Percentiles rank a stretch among this genome's conserved stretches.
Evolutionary conservation across 352 stramenopile species (phyloP).

Genomic region (Globisporangium nodosum): DNA sequence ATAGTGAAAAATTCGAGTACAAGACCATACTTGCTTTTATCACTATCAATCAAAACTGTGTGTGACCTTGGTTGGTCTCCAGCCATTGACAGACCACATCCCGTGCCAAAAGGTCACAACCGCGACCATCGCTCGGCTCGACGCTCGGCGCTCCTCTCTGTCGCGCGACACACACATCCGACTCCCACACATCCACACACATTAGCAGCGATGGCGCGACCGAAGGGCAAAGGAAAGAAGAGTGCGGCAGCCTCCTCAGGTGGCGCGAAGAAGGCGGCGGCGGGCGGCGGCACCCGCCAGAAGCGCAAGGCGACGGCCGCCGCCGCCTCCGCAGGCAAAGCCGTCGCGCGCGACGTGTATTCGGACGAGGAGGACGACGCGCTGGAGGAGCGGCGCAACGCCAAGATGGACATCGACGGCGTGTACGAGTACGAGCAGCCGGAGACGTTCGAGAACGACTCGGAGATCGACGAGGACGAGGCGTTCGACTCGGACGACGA

Average conservation of each 20-base stretch:
- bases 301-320: constrained; percentile 15
- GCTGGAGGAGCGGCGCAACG: constrained; percentile 56
- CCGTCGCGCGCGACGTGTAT: constrained; percentile 56
- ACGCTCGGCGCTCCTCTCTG: no score
- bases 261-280: constrained; percentile 15
- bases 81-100: background rate
- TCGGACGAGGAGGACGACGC: constrained; percentile 76
- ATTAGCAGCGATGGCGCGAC: constrained; percentile 17
- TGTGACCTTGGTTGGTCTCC: background rate
- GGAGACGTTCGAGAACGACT: constrained; percentile 82
- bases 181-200: background rate
- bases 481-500: constrained; percentile 95
- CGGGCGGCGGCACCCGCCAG: constrained; percentile 10
- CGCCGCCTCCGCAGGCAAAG: constrained; percentile 16
- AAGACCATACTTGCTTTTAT: background rate
- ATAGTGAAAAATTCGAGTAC: background rate
- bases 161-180: background rate
- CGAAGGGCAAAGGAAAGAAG: constrained; percentile 19
- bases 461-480: constrained; percentile 92
- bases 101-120: background rate
- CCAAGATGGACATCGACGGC: constrained; percentile 68
- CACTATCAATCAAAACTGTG: background rate
- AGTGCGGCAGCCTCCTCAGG: background rate
- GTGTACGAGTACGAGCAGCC: constrained; percentile 82
- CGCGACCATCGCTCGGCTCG: no score